These are phyloP conservation scores for Ilex paraguariensis DNA, from an alignment of 305 asterid genomes.

Conservation along the genomic window DNA sequence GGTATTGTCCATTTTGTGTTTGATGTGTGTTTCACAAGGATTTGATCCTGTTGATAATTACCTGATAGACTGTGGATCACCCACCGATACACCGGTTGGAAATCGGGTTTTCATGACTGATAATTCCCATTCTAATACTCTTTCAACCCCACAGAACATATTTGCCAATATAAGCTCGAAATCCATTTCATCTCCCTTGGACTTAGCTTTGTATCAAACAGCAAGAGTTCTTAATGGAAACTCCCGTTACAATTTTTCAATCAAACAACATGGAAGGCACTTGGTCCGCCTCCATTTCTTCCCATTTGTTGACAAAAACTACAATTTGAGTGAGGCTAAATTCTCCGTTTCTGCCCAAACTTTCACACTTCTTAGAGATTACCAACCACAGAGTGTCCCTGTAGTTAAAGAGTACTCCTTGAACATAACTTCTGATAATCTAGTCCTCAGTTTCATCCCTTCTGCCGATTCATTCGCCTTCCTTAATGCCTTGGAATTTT, in stretches of 20 bases:
- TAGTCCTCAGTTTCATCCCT: conserved; percentile 28
- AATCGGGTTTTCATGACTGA: conserved; percentile 33
- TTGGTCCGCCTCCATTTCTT: conserved; percentile 34
- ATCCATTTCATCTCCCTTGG: conserved; percentile 20
- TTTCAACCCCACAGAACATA: conserved; percentile 18
- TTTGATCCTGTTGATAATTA: conserved; percentile 33
- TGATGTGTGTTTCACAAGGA: conserved; percentile 14
- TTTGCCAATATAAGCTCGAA: conserved; percentile 13
- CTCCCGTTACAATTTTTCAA: conserved; percentile 20
- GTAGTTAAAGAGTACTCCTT: conserved; percentile 28
- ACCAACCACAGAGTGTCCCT: conserved; percentile 20
- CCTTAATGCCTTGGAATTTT: conserved; percentile 35
- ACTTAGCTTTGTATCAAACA: conserved; percentile 22
- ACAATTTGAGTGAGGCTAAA: conserved; percentile 20
- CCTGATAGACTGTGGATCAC: conserved; percentile 36
- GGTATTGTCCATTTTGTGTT: conserved; percentile 9
- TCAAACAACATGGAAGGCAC: conserved; percentile 29
- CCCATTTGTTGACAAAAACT: conserved; percentile 15
- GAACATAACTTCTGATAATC: conserved; percentile 16
- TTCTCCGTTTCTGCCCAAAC: conserved; percentile 33
- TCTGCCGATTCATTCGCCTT: conserved; percentile 27
- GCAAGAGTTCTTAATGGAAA: conserved; percentile 28
- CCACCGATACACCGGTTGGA: conserved; percentile 16
- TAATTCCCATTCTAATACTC: conserved; percentile 11
- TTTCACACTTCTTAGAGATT: conserved; percentile 29